Conservation (phyloP, 2,329 filamentous ascomycete genomes). For the Cladophialophora chaetospira region DNA sequence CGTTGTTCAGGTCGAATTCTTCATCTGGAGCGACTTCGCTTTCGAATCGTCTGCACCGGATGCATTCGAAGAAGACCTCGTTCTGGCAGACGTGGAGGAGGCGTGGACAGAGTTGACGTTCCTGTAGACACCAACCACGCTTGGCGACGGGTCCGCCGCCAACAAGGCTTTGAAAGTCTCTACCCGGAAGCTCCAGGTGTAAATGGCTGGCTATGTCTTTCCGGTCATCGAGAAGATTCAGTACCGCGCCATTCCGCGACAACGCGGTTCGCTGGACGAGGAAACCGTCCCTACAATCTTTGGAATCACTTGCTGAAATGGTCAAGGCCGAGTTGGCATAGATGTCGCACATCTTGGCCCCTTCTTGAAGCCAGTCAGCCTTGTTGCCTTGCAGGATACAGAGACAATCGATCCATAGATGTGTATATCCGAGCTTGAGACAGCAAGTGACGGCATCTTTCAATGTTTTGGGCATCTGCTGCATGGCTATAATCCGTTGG, state of each 20-base stretch:
- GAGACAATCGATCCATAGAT: conserved; percentile 19
- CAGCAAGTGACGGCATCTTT: conserved; percentile 14
- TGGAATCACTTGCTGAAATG: conserved; percentile 12
- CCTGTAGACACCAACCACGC: conserved; percentile 12
- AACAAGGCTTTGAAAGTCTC: conserved; percentile 4
- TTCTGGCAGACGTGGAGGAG: conserved; percentile 4
- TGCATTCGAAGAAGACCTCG: conserved; percentile 13
- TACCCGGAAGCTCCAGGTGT: conserved; percentile 1
- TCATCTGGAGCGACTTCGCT: conserved; percentile 1
- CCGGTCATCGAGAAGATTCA: background rate
- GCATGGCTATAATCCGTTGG: background rate
- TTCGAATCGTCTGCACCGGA: conserved; percentile 8
- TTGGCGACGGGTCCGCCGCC: conserved; percentile 6
- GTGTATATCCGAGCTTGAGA: conserved; percentile 3
- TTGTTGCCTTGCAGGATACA: conserved; percentile 15
- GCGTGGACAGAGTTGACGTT: conserved; percentile 6
- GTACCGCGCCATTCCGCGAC: background rate
- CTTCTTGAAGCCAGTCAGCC: conserved; percentile 7
- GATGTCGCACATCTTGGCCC: conserved; percentile 12
- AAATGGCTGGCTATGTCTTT: background rate
- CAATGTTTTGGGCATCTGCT: conserved; percentile 16
- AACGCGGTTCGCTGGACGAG: background rate
- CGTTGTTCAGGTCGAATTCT: background rate
- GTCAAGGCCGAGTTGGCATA: conserved; percentile 7
- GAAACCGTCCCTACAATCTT: conserved; percentile 7